Base-by-base conservation (phyloP, 768 basidiomycete genomes). In the Tricholoma flavovirens region DNA sequence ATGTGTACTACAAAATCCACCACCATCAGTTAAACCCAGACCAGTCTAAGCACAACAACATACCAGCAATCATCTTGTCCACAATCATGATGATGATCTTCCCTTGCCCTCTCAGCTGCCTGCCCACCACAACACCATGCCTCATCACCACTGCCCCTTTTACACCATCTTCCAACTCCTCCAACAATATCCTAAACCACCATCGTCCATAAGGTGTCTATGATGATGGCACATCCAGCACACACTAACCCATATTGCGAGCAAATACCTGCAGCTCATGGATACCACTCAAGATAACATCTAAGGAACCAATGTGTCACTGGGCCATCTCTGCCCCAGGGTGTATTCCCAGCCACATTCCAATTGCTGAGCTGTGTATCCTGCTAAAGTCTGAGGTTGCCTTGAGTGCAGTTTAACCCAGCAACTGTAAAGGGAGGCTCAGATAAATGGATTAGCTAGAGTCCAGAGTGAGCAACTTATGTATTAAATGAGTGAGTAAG, bases 261-360 rank as follows among this genome's bases (percentile, higher is more conserved):
- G 76, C 75, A 58, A 83, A 88, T 8, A 86, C 73, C 8, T 83
- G 75, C 33, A 90, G 62, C 8, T 72, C 67, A 17, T 62, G 59
- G 1, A 64, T 63, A 5, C 81, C 80, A 49, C 83, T 87, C 24
- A 91, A 67, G 60, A 90, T 83, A 0, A 82, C 78, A 63, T 86
- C 79, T 7, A 70, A 67, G 24, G 24, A 26, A 26, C 24, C 24
- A 5, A 26, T 2, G 3, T 26, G 3, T 26, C 24, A 5, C 24
- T 3, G 5, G 24, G 24, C 24, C 24, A 26, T 26, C 24, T 26
- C 24, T 5, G 5, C 24, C 24, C 24, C 24, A n/a, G n/a, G n/a
- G n/a, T n/a, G n/a, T n/a, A n/a, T n/a, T n/a, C n/a, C n/a, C n/a
- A n/a, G n/a, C n/a, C n/a, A n/a, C 24, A 5, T 26, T 26, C 24